Evolutionary conservation across 768 basidiomycete species (phyloP).

Genomic region (Tulasnella sp.): DNA sequence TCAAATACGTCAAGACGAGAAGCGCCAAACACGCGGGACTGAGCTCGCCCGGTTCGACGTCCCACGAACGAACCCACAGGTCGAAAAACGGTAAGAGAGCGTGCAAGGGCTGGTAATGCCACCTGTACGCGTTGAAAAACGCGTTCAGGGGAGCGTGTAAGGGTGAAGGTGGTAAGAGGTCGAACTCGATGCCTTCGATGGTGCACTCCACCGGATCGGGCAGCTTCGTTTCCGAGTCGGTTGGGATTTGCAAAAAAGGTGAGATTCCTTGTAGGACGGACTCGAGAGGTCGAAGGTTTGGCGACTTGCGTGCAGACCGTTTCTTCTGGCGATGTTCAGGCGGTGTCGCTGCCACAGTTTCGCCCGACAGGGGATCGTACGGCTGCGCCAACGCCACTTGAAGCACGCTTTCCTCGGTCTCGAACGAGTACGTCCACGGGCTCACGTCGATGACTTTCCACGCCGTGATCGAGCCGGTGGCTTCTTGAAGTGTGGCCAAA

Average conservation of each 20-base stretch:
- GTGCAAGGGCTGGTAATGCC: not conserved
- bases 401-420: not conserved
- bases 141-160: not conserved
- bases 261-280: not conserved
- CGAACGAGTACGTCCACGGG: constrained; percentile 2
- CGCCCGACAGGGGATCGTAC: not conserved
- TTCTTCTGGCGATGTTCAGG: not conserved
- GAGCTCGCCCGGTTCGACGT: constrained; percentile 21
- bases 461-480: not conserved
- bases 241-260: not conserved
- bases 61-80: constrained; percentile 26
- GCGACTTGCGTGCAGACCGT: not conserved
- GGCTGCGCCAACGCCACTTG: not conserved
- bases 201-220: not conserved
- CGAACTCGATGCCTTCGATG: constrained; percentile 6
- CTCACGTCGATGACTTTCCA: constrained; percentile 4
- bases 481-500: not conserved
- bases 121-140: not conserved
- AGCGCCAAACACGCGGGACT: constrained; percentile 29
- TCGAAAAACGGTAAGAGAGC: not conserved
- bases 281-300: not conserved
- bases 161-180: not conserved
- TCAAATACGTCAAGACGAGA: constrained; percentile 31
- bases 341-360: not conserved
- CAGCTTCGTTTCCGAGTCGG: not conserved